Conservation (phyloP, 2,329 filamentous ascomycete genomes). For the Penicillium decumbens region DNA sequence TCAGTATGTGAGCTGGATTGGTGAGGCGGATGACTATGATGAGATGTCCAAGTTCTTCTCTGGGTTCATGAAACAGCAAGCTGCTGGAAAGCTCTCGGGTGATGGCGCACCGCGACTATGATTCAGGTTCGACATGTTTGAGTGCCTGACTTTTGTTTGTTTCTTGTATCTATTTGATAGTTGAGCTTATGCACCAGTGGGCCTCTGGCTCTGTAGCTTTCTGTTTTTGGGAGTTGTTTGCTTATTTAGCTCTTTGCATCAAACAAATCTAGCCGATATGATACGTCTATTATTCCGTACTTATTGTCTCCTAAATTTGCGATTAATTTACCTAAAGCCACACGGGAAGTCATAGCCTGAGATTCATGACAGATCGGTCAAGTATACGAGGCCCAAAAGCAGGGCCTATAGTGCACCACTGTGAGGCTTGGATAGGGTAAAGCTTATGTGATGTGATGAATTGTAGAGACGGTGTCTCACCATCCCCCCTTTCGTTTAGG, state of each 20-base stretch:
- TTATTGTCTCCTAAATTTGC: background rate
- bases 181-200: too few species aligned
- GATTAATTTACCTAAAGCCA: background rate
- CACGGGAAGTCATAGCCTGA: background rate
- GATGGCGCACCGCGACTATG: background rate
- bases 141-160: too few species aligned
- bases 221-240: background rate
- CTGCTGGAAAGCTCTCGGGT: conserved; percentile 21
- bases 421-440: background rate
- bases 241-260: background rate
- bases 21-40: conserved; percentile 21
- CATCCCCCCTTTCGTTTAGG: background rate
- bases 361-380: background rate
- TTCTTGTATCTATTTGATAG: too few species aligned
- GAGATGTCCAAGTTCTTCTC: conserved; percentile 15
- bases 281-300: background rate
- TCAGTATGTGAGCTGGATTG: conserved; percentile 44
- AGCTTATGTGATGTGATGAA: background rate
- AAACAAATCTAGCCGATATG: background rate
- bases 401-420: background rate
- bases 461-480: background rate
- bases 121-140: too few species aligned
- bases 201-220: background rate
- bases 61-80: conserved; percentile 12
- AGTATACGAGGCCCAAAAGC: too few species aligned